Conservation (phyloP, 805 yeast genomes). For the Teunomyces funiuensis region DNA sequence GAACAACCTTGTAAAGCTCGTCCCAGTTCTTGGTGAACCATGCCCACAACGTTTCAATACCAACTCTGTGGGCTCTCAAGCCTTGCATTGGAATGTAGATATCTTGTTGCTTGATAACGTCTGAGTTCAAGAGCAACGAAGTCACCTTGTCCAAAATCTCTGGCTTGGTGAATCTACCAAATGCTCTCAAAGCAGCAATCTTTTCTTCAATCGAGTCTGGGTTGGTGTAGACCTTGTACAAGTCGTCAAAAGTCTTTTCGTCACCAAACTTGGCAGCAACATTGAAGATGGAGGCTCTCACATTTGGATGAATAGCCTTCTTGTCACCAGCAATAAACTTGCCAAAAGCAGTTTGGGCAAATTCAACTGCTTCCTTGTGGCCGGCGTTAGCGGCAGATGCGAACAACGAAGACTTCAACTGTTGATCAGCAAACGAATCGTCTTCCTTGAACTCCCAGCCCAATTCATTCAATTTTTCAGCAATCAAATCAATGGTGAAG, state of each 20-base stretch:
- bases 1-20: slow-evolving; percentile 60
- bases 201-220: slow-evolving; percentile 68
- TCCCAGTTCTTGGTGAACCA: slow-evolving; percentile 81
- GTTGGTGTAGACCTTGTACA: slow-evolving; percentile 58
- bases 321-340: slow-evolving; percentile 61
- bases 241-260: slow-evolving; percentile 57
- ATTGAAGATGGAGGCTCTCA: slow-evolving; percentile 63
- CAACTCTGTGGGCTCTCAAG: slow-evolving; percentile 58
- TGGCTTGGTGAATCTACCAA: slow-evolving; percentile 62
- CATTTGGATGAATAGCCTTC: slow-evolving; percentile 70
- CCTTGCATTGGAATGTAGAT: slow-evolving; percentile 77
- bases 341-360: slow-evolving; percentile 50
- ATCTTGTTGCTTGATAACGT: slow-evolving; percentile 67
- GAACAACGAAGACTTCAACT: slow-evolving; percentile 65
- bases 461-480: slow-evolving; percentile 49
- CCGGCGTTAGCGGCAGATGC: slow-evolving; percentile 57
- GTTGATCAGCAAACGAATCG: slow-evolving; percentile 61
- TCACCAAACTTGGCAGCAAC: slow-evolving; percentile 69
- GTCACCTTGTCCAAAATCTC: slow-evolving; percentile 57
- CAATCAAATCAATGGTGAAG: slow-evolving; percentile 56
- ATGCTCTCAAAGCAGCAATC: slow-evolving; percentile 62
- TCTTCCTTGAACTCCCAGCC: slow-evolving; percentile 64
- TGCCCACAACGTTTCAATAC: slow-evolving; percentile 67
- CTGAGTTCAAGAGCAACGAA: slow-evolving; percentile 52
- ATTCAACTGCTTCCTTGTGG: slow-evolving; percentile 46